A percentile compares a stretch with the other conserved stretches of the same genome.
Conservation (phyloP, 1,139 yeast species). For the Blastobotrys proliferans region DNA sequence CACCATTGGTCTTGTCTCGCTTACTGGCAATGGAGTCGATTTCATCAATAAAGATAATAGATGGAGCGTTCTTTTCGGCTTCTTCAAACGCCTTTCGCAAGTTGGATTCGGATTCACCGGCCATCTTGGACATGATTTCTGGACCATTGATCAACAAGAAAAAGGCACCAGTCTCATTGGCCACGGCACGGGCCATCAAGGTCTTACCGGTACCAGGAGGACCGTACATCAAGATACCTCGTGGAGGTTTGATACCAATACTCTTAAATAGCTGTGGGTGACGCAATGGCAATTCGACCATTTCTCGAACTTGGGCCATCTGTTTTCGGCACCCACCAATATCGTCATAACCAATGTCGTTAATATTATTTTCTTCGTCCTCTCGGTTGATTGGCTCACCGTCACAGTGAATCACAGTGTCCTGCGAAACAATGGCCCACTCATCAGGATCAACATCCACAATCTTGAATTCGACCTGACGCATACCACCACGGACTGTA, state of each 20-base stretch:
- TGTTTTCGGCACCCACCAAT: slow-evolving; percentile 99
- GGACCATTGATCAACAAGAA: slow-evolving; percentile 98
- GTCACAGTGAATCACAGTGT: slow-evolving; percentile 96
- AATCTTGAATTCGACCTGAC: slow-evolving; percentile 97
- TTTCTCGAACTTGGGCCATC: slow-evolving; percentile 97
- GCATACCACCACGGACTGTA: slow-evolving; percentile 97
- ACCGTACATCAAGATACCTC: slow-evolving; percentile 95
- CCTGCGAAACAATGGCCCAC: slow-evolving; percentile 97
- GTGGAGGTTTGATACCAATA: slow-evolving; percentile 96
- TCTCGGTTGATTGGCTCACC: slow-evolving; percentile 99
- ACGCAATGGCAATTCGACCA: slow-evolving; percentile 93
- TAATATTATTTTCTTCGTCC: slow-evolving; percentile 94
- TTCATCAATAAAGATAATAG: slow-evolving; percentile 96
- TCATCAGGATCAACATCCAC: slow-evolving; percentile 98
- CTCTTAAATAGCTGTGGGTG: slow-evolving; percentile 96
- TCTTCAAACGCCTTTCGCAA: slow-evolving; percentile 98
- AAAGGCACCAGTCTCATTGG: slow-evolving; percentile 98
- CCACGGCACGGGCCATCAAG: slow-evolving; percentile 99
- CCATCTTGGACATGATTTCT: slow-evolving; percentile 99
- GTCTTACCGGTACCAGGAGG: slow-evolving; percentile 99
- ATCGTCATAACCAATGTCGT: slow-evolving; percentile 97
- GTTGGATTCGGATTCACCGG: slow-evolving; percentile 98
- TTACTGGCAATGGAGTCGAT: slow-evolving; percentile 99
- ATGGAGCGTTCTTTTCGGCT: slow-evolving; percentile 97
- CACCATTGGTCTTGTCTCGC: slow-evolving; percentile 99